Conservation (phyloP, 2,329 filamentous ascomycete genomes). For the Drechslerella coelobrocha region DNA sequence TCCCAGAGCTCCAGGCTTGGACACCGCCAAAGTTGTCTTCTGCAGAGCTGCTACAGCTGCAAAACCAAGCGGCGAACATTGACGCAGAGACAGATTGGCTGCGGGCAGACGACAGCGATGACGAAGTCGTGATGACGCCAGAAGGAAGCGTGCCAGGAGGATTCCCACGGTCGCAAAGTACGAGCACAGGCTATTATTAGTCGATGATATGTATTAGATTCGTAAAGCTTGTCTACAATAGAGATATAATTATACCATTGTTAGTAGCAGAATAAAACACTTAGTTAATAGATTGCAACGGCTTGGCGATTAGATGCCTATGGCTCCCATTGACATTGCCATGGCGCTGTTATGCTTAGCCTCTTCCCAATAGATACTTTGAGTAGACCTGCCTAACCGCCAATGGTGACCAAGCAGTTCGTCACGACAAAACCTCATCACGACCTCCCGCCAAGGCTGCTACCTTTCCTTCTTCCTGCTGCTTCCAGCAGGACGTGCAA, state of each 20-base stretch:
- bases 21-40: slow-evolving; percentile 44
- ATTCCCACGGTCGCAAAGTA: slow-evolving; percentile 33
- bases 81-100: slow-evolving; percentile 44
- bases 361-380: slow-evolving; percentile 40
- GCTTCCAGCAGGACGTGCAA: slow-evolving; percentile 16
- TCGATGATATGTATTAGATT: slow-evolving; percentile 5
- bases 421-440: not conserved
- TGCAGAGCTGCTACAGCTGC: slow-evolving; percentile 29
- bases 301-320: slow-evolving; percentile 11
- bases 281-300: no score
- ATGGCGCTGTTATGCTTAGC: slow-evolving; percentile 6
- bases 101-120: slow-evolving; percentile 42
- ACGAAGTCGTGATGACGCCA: slow-evolving; percentile 8
- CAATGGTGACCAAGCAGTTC: no score
- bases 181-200: slow-evolving; percentile 43
- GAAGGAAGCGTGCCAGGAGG: slow-evolving; percentile 31
- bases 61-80: slow-evolving; percentile 27
- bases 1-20: slow-evolving; percentile 37
- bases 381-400: no score
- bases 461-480: slow-evolving; percentile 46
- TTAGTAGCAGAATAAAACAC: no score
- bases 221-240: no score
- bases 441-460: slow-evolving; percentile 43
- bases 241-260: no score
- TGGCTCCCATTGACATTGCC: slow-evolving; percentile 14